phyloP scores from a whole-genome alignment of 371 early-diverging fungal species.

The Mucor mucedo region DNA sequence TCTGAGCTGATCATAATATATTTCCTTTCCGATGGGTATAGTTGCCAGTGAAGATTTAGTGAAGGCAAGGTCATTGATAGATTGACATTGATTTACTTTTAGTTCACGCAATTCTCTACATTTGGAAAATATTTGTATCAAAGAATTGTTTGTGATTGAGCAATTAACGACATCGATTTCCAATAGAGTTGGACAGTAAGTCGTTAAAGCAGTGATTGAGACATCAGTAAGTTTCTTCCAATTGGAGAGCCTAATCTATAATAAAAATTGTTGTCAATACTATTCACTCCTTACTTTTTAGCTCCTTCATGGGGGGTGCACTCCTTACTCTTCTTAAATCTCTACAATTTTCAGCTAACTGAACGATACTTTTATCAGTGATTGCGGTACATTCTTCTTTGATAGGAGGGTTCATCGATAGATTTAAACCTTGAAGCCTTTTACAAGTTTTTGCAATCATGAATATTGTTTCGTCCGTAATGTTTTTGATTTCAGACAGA shows the following conservation, averaged over 20 bases:
- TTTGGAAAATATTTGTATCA: slow-evolving; percentile 48
- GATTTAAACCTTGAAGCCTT: slow-evolving; percentile 49
- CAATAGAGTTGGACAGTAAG: slow-evolving; percentile 56
- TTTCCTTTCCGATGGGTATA: not conserved
- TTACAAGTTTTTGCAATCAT: slow-evolving; percentile 46
- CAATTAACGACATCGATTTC: slow-evolving; percentile 67
- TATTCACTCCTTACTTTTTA: not conserved
- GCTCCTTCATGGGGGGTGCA: not conserved
- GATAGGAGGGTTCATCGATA: slow-evolving; percentile 43
- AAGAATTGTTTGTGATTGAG: slow-evolving; percentile 52
- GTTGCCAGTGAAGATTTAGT: slow-evolving; percentile 30
- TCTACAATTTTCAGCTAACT: slow-evolving; percentile 41
- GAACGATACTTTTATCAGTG: slow-evolving; percentile 46
- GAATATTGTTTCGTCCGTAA: slow-evolving; percentile 41
- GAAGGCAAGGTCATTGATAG: slow-evolving; percentile 57
- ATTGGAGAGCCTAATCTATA: slow-evolving; percentile 65
- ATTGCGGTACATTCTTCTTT: slow-evolving; percentile 35
- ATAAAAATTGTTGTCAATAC: slow-evolving; percentile 3
- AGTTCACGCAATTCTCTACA: slow-evolving; percentile 63
- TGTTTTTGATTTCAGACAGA: slow-evolving; percentile 43
- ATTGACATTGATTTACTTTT: slow-evolving; percentile 49
- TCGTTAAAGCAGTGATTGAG: slow-evolving; percentile 56
- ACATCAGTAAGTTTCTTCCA: slow-evolving; percentile 56
- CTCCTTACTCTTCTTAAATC: slow-evolving; percentile 48
- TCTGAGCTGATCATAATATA: slow-evolving; percentile 57